These are phyloP conservation scores for Triticum monococcum DNA, from an alignment of 176 grass and related monocot species.

Conservation along the genomic window DNA sequence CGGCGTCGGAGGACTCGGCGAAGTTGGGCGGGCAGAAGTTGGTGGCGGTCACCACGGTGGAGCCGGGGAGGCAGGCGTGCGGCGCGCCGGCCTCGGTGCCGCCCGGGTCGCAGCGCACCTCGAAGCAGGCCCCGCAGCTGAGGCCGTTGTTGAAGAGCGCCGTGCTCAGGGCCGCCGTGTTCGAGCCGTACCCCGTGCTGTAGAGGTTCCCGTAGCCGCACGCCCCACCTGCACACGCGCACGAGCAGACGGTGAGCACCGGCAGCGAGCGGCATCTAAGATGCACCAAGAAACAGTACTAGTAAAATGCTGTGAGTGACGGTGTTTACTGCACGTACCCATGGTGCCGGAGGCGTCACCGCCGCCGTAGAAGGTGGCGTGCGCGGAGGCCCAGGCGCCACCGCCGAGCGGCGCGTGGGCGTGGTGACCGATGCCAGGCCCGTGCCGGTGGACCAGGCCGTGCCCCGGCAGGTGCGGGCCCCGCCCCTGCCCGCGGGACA, in stretches of 20 bases:
- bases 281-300: neutral
- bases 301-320: neutral
- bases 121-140: conserved; percentile 84
- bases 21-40: conserved; percentile 95
- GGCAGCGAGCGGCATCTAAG: too few relatives aligned
- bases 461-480: neutral
- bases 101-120: conserved; percentile 57
- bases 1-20: conserved; percentile 62
- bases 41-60: conserved; percentile 82
- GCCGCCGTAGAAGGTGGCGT: conserved; percentile 95
- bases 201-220: conserved; percentile 95
- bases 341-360: conserved; percentile 91
- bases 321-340: conserved; percentile 33
- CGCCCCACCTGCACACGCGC: conserved; percentile 48
- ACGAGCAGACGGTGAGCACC: neutral
- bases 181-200: conserved; percentile 88
- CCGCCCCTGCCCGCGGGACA: neutral
- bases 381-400: conserved; percentile 53
- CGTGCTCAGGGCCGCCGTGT: conserved; percentile 91
- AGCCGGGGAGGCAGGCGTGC: conserved; percentile 67
- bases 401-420: conserved; percentile 18
- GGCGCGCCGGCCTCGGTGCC: conserved; percentile 29
- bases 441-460: neutral
- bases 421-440: neutral
- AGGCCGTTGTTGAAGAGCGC: conserved; percentile 90